Evolutionary conservation across 176 grass and related monocot species (phyloP).

Genomic region (Hsuehochloa calcarea): DNA sequence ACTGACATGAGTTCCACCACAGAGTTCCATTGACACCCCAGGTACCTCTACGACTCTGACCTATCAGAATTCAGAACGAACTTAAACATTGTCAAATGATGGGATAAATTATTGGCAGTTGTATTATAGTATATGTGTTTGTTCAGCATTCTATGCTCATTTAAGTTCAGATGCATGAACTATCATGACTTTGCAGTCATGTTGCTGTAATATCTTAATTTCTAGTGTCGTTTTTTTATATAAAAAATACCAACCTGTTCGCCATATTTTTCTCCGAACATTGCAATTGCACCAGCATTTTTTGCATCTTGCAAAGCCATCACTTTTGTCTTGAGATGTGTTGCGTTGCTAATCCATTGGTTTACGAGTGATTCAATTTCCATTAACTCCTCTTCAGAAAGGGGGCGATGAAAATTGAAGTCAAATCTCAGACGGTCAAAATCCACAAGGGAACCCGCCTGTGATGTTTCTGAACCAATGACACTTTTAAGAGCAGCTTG

Average conservation of each 20-base stretch:
- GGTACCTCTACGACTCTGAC: conserved; percentile 95
- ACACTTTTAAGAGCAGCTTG: conserved; percentile 83
- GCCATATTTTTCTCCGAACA: conserved; percentile 98
- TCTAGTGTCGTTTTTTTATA: neutral
- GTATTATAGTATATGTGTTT: neutral
- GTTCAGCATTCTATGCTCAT: neutral
- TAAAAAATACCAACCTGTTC: conserved; percentile 58
- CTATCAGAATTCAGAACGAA: conserved; percentile 33
- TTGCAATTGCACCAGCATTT: conserved; percentile 86
- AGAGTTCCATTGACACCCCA: conserved; percentile 94
- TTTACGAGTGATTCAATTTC: conserved; percentile 85
- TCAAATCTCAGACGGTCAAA: conserved; percentile 96
- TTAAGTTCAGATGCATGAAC: neutral
- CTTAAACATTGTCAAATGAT: neutral
- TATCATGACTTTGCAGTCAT: conserved; percentile 13
- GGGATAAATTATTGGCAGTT: neutral
- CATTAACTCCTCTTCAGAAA: conserved; percentile 68
- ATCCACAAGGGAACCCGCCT: conserved; percentile 90
- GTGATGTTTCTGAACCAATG: conserved; percentile 85
- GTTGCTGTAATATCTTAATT: neutral
- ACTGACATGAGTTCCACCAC: conserved; percentile 90
- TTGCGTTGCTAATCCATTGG: conserved; percentile 68
- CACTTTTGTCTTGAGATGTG: conserved; percentile 76
- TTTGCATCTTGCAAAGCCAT: conserved; percentile 93
- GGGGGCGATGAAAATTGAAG: conserved; percentile 85